Base-by-base conservation (phyloP, 2,329 filamentous ascomycete genomes). In the Colletotrichum aenigma region DNA sequence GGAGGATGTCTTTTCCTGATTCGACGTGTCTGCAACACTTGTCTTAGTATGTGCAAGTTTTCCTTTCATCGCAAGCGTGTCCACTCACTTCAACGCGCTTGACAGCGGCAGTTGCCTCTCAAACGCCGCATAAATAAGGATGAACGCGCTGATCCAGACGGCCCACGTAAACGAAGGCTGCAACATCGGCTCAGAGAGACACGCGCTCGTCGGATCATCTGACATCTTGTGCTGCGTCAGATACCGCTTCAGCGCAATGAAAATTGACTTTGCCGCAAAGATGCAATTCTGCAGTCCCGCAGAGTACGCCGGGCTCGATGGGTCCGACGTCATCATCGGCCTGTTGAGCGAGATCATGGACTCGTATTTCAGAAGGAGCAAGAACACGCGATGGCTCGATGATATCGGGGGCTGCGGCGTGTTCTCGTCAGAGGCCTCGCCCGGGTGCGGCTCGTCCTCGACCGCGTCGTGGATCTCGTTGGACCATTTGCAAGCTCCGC, bases 121-220 rank as follows among this genome's bases (percentile, higher is more conserved):
- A 76, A 86, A 87, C 0, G 87, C 87, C 6, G 88, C 89, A 67
- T 89, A 88, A 5, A 89, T 85, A 6, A 90, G 78, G 24, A 90
- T 86, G 52, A 90, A 88, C 2, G 87, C 87, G 72, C 88, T 89
- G 77, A 90, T 90, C 88, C 88, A 90, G 0, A 88, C 83, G 2
- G 86, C 86, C 88, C 88, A 90, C 0, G 88, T 90, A 52, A 88
- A 88, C 0, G 88, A 88, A 4, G 88, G 88, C 87, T 88, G 89
- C 0, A 88, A 79, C 28, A 90, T 79, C 0, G 86, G 84, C 8
- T 78, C 69, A 1, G 55, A 62, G 0, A 82, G 70, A 6, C 71
- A 72, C 1, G 69, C 48, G 4, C 70, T 77, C 9, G 66, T 52
- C 2, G 69, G 70, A 4, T 78, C 78, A 4, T 36, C 30, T 1